Evolutionary conservation across 73 alveolate species (phyloP).

Genomic region (Tetrahymena elliotti): DNA sequence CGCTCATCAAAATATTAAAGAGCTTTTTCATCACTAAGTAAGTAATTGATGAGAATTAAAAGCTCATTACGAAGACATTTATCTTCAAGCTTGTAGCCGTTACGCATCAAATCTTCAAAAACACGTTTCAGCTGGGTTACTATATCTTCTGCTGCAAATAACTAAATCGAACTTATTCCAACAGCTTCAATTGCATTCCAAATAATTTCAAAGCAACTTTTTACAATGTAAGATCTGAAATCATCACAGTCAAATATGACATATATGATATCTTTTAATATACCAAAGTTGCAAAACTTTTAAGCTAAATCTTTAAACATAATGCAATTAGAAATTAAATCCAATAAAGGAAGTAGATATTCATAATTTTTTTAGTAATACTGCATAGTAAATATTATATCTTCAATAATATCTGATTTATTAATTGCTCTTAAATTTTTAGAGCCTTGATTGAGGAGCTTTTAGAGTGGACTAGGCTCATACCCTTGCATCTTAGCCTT

Average conservation of each 20-base stretch:
- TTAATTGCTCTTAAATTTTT: slow-evolving; percentile 37
- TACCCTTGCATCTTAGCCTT: neutral
- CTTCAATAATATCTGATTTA: slow-evolving; percentile 22
- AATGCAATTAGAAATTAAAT: slow-evolving; percentile 30
- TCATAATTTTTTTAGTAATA: slow-evolving; percentile 32
- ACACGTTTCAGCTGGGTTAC: slow-evolving; percentile 75
- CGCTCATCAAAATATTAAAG: slow-evolving; percentile 77
- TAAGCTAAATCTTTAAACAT: slow-evolving; percentile 59
- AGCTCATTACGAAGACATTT: slow-evolving; percentile 92
- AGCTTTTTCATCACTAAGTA: slow-evolving; percentile 76
- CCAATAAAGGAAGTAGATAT: slow-evolving; percentile 27
- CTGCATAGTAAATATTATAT: slow-evolving; percentile 32
- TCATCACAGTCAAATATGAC: slow-evolving; percentile 78
- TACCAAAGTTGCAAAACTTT: slow-evolving; percentile 87
- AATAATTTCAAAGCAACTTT: slow-evolving; percentile 85
- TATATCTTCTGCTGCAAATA: slow-evolving; percentile 85
- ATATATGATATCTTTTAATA: slow-evolving; percentile 79
- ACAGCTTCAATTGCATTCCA: slow-evolving; percentile 96
- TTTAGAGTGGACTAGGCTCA: slow-evolving; percentile 18
- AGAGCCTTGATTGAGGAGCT: slow-evolving; percentile 23
- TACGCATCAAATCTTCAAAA: slow-evolving; percentile 79
- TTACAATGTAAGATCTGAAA: slow-evolving; percentile 88
- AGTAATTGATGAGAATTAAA: slow-evolving; percentile 76
- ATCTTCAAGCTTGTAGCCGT: slow-evolving; percentile 92
- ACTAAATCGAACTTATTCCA: slow-evolving; percentile 78